A percentile compares a stretch with the other conserved stretches of the same genome.
phyloP scores from a whole-genome alignment of 2,329 filamentous ascomycete genomes.

The Exophiala spinifera region DNA sequence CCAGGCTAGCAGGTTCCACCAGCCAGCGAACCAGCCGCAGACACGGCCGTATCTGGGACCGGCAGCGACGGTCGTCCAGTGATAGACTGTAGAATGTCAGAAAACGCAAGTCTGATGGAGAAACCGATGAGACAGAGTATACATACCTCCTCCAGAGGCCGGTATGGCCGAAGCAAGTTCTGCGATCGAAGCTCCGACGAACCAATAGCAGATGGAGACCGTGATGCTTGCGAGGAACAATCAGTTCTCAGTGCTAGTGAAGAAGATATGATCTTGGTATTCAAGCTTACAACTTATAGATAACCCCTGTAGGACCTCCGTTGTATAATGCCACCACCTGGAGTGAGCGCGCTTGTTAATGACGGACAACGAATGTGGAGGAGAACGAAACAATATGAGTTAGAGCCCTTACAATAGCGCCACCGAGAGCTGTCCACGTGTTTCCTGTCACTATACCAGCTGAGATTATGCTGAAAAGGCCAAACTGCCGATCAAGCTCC shows the following conservation, averaged over 20 bases:
- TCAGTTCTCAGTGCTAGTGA: constrained; percentile 50
- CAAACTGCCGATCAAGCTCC: constrained; percentile 62
- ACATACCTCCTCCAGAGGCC: constrained; percentile 47
- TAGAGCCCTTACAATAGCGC: constrained; percentile 7
- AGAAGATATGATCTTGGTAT: not conserved
- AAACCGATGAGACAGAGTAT: no score
- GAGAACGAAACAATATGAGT: no score
- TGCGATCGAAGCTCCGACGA: constrained; percentile 57
- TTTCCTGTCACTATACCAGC: constrained; percentile 56
- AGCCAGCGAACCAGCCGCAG: constrained; percentile 46
- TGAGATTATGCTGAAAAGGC: constrained; percentile 57
- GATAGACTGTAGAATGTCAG: constrained; percentile 46
- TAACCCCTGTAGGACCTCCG: constrained; percentile 20
- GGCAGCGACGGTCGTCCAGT: constrained; percentile 59
- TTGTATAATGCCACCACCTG: constrained; percentile 25
- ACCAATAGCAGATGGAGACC: constrained; percentile 55
- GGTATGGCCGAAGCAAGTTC: constrained; percentile 62
- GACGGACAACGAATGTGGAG: no score
- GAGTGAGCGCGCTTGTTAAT: no score
- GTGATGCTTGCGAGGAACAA: constrained; percentile 54
- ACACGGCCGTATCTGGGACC: constrained; percentile 53
- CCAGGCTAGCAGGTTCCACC: constrained; percentile 52
- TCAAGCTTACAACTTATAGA: not conserved
- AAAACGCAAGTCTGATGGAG: no score
- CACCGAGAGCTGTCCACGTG: constrained; percentile 49